A percentile compares a stretch with the other conserved stretches of the same genome.
Conservation (phyloP, 768 basidiomycete genomes). For the Mycena floridula region DNA sequence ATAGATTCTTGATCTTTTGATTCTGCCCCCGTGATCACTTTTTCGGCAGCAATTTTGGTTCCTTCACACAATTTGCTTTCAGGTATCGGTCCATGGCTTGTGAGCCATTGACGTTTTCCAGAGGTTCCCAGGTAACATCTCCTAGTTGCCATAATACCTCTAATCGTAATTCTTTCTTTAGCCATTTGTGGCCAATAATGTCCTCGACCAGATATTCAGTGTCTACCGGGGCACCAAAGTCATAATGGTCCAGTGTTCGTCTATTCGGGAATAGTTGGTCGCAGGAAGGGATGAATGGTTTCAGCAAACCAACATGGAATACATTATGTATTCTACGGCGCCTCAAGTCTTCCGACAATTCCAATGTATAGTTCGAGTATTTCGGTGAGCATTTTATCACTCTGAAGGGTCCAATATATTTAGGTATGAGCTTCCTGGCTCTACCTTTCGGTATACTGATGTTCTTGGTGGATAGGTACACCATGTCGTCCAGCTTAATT, state of each 20-base stretch:
- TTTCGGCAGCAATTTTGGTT: too few species aligned
- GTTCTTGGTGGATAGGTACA: constrained; percentile 24
- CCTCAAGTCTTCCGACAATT: constrained; percentile 15
- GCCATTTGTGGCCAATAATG: neutral
- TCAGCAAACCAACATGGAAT: constrained; percentile 18
- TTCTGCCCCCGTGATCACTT: neutral
- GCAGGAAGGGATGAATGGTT: constrained; percentile 12
- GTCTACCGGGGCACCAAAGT: constrained; percentile 2
- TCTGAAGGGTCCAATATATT: constrained; percentile 25
- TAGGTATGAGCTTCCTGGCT: constrained; percentile 5
- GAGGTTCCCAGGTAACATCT: constrained; percentile 1
- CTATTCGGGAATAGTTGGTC: constrained; percentile 16
- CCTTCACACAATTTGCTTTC: too few species aligned
- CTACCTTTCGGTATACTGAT: constrained; percentile 19
- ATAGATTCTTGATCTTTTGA: neutral
- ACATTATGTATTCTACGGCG: constrained; percentile 15
- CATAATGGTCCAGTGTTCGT: neutral
- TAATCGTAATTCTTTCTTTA: neutral
- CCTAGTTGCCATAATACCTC: neutral
- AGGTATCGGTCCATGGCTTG: too few species aligned
- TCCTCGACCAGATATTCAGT: neutral
- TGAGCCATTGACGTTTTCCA: neutral
- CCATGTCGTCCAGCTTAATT: constrained; percentile 16
- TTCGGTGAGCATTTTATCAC: constrained; percentile 6
- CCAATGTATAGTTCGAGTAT: constrained; percentile 13